Base-by-base conservation (phyloP, 352 stramenopile genomes). In the Globisporangium spiculum region DNA sequence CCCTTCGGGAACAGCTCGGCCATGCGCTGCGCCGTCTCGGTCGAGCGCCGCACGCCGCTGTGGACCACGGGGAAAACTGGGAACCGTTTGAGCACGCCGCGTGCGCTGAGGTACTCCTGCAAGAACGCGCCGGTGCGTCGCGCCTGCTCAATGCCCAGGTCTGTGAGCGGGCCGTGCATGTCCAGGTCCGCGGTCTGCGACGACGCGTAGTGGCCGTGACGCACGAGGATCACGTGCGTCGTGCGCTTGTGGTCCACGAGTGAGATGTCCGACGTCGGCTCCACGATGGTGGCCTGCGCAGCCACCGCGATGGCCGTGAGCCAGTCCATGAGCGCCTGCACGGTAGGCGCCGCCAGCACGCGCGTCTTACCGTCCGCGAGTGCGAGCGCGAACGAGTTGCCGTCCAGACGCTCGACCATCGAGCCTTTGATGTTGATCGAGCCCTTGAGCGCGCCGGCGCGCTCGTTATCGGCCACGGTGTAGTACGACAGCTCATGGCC, bases 401-500 rank as follows among this genome's bases (percentile, higher is more conserved):
- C 82, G 30, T 90, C 81, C 12, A 79, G 72, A 20, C 81, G 84
- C 66, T 90, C 80, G 24, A 90, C 74, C 1, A 52, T 57, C 3
- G 84, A 80, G 16, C 75, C 79, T 6, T 69, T 63, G 8, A 90
- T 66, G 61, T 89, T 69, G 74, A 85, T 81, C n/a, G 77, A 76
- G 57, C 84, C 84, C 59, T 92, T 90, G 34, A 90, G 72, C 32
- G 72, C 80, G 12, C 84, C 84, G 32, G 85, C 85, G 22, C 78
- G 79, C 64, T 62, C 76, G 60, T 74, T 68, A 30, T 62, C 55
- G 44, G 87, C 79, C 9, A 88, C 72, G 1, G 80, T 88, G 69
- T 90, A 92, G 75, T 92, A 90, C 64, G 76, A 81, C 20, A 92
- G 69, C 70, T 89, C 79, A 48, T 90, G 81, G 8, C 84, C 81